Evolutionary conservation across 2,329 filamentous ascomycete species (phyloP), one percentile per base, ranked within the genome.

Genomic region (Tolypocladium paradoxum): DNA sequence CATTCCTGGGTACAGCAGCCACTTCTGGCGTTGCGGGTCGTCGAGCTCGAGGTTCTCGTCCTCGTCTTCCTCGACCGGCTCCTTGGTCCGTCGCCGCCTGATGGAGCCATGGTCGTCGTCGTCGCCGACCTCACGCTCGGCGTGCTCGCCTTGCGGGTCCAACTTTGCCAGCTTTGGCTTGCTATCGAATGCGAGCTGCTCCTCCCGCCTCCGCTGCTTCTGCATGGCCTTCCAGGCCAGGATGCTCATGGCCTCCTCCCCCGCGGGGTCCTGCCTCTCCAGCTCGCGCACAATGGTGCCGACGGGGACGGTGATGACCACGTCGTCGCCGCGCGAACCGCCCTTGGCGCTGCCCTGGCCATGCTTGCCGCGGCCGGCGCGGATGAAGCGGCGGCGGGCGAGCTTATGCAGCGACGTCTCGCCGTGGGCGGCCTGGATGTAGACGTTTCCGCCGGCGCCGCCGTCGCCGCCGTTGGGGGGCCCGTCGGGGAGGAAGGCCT

Each of bases 381-480:
- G 85, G 50, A 92, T 70, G 53, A 90, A 81, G 2, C 88, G 83
- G 60, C 85, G 77, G 40, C 92, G 79, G 1, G 89, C 86, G 11
- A 99, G 76, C 71, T 96, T 97, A 72, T 97, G 91, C 56, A 99
- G 73, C 51, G 90, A 96, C 0, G 90, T 97, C 70, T 97, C 88
- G 55, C 90, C 90, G 52, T 87, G 84, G 1, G 95, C 83, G 8
- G 93, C 91, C 70, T 97, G 92, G 54, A 99, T 95, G 68, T 95
- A 97, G 59, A 99, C 77, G 62, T 87, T 95, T 38, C 93, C 93
- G 56, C 93, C 93, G 53, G 83, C 87, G 5, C 93, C 93, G 43
- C 93, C 93, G 65, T 99, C 90, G 55, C 93, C 93, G 49, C 93
- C 93, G 68, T 99, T 97, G 11, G 93, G 83, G 12, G 93, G 93